Conservation (phyloP, 345 rosid genomes). For the Melaleuca quinquenervia region DNA sequence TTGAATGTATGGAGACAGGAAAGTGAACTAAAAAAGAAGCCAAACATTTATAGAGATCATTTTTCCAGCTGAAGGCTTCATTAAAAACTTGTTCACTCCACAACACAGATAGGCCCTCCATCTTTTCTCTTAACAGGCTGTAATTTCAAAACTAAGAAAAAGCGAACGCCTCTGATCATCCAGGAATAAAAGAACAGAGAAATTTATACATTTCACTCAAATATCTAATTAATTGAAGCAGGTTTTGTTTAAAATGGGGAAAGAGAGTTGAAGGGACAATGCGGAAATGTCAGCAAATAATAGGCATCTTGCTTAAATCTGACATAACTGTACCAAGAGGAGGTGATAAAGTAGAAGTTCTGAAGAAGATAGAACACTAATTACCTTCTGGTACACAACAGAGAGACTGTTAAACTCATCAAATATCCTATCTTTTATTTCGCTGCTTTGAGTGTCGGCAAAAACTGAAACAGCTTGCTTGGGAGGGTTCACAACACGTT, state of each 20-base stretch:
- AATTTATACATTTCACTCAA: neutral
- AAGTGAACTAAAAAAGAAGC: neutral
- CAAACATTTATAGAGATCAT: neutral
- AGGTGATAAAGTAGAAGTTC: neutral
- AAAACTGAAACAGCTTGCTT: constrained; percentile 97
- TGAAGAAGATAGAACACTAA: neutral
- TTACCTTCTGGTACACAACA: constrained; percentile 89
- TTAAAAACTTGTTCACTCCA: neutral
- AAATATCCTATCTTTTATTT: constrained; percentile 89
- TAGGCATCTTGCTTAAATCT: neutral
- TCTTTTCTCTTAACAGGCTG: neutral
- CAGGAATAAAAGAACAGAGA: neutral
- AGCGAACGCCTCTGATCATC: neutral
- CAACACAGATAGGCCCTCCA: neutral
- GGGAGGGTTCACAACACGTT: constrained; percentile 85
- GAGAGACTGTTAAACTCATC: constrained; percentile 96
- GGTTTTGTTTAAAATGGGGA: neutral
- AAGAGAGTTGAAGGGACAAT: neutral
- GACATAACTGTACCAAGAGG: neutral
- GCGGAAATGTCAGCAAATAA: neutral
- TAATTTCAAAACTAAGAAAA: neutral
- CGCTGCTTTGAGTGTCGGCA: constrained; percentile 96
- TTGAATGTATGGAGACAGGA: neutral
- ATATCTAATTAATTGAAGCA: neutral
- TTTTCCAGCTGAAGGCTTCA: neutral